Evolutionary conservation across 2,329 filamentous ascomycete genomes (phyloP), one percentile per base, ranked within the genome.

Genomic region (Exutisphaerella laricina): DNA sequence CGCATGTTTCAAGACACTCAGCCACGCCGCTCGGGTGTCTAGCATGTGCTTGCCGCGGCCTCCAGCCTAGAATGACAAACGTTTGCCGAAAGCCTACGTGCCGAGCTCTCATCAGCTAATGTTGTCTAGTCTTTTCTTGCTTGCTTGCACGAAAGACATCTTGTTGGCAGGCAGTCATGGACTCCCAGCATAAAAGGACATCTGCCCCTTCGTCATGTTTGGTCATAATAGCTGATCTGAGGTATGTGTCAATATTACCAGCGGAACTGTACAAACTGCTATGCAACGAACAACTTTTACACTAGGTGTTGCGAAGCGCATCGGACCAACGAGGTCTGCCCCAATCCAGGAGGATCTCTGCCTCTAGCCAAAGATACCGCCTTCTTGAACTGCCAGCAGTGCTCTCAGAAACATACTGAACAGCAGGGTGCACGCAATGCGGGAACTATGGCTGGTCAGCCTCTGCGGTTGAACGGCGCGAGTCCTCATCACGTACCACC

Each of bases 221-320:
- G n/a, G n/a, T n/a, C n/a, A n/a, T n/a, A n/a, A n/a, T n/a, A n/a
- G n/a, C n/a, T n/a, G 30, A 32, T 12, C 30, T 31, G 4, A 2
- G 23, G 32, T 4, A 35, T 35, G 32, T 35, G 32, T 20, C 32
- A 35, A 23, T 22, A 12, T 23, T 35, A 35, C 18, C 17, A 20
- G 7, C 23, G 32, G 32, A 20, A 35, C 9, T 35, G 32, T 14
- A 10, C 4, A 13, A 12, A 35, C 20, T 35, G 33, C 20, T 23
- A n/a, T 20, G 33, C 20, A 1, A 35, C 33, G 9, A 35, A 35
- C 18, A 20, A 35, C n/a, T 35, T 17, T 13, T 23, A 35, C 20
- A 23, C 23, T 3, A 35, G 13, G n/a, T 35, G 33, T 16, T 17
- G 17, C 13, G 4, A 12, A 5, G 33, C 2, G 8, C 33, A n/a